Conservation (phyloP, 441 rosid species). For the Syzygium malaccense region DNA sequence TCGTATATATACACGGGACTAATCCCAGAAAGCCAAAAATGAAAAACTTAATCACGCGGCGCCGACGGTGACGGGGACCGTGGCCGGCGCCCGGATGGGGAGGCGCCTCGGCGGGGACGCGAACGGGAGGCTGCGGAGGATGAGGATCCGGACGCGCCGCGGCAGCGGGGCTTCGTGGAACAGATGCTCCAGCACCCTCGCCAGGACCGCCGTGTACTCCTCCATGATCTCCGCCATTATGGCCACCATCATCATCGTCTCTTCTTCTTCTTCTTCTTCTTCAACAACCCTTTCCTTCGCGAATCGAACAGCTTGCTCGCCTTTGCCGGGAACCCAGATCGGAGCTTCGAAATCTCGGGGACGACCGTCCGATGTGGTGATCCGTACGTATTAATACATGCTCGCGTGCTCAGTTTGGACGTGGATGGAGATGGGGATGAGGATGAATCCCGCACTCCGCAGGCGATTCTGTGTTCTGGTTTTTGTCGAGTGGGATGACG, state of each 20-base stretch:
- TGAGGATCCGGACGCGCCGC: not conserved
- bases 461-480: not conserved
- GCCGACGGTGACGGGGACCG: not conserved
- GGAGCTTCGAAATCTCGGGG: not conserved
- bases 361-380: not conserved
- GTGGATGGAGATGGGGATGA: not conserved
- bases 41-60: not conserved
- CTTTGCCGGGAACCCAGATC: not conserved
- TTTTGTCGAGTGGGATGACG: not conserved
- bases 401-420: not conserved
- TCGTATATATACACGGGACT: not conserved
- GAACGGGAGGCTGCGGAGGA: slow-evolving; percentile 1
- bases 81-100: not conserved
- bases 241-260: not conserved
- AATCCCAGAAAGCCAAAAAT: not conserved
- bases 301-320: not conserved
- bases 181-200: not conserved
- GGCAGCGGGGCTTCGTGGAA: not conserved
- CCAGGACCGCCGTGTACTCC: not conserved
- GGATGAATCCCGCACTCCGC: not conserved
- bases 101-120: not conserved
- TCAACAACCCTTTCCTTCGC: not conserved
- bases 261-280: not conserved
- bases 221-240: not conserved
- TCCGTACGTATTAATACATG: not conserved